Evolutionary conservation across 192 early-diverging fungal species (phyloP).

Genomic region (Gamsiella multidivaricata): DNA sequence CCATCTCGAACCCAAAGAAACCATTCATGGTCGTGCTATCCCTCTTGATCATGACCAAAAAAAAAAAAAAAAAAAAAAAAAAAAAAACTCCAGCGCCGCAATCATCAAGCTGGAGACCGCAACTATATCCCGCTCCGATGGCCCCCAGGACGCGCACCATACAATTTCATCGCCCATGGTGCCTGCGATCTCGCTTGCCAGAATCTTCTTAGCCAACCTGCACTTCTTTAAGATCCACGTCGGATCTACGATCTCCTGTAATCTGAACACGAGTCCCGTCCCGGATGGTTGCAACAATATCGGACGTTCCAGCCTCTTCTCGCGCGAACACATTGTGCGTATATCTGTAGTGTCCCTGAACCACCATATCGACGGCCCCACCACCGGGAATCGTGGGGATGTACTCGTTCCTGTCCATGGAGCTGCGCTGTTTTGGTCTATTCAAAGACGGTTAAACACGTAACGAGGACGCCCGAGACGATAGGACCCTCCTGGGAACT

Average conservation of each 20-base stretch:
- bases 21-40: slow-evolving; percentile 58
- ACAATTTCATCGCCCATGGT: neutral
- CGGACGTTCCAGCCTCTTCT: slow-evolving; percentile 61
- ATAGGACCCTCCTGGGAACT: slow-evolving; percentile 60
- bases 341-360: slow-evolving; percentile 36
- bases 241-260: slow-evolving; percentile 47
- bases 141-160: slow-evolving; percentile 26
- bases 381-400: slow-evolving; percentile 54
- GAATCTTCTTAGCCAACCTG: slow-evolving; percentile 18
- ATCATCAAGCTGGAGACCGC: slow-evolving; percentile 46
- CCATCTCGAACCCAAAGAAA: slow-evolving; percentile 61
- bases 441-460: slow-evolving; percentile 36
- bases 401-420: slow-evolving; percentile 12
- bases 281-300: slow-evolving; percentile 57
- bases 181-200: slow-evolving; percentile 11
- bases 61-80: too few relatives aligned
- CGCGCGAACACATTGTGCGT: slow-evolving; percentile 27
- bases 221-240: slow-evolving; percentile 30
- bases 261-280: slow-evolving; percentile 50
- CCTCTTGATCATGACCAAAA: too few relatives aligned
- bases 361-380: slow-evolving; percentile 56
- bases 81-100: slow-evolving; percentile 9
- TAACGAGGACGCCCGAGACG: slow-evolving; percentile 52
- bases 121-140: slow-evolving; percentile 23
- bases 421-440: slow-evolving; percentile 8